Base-by-base conservation (phyloP, 2,329 filamentous ascomycete species). In the Paecilomyces variotii region DNA sequence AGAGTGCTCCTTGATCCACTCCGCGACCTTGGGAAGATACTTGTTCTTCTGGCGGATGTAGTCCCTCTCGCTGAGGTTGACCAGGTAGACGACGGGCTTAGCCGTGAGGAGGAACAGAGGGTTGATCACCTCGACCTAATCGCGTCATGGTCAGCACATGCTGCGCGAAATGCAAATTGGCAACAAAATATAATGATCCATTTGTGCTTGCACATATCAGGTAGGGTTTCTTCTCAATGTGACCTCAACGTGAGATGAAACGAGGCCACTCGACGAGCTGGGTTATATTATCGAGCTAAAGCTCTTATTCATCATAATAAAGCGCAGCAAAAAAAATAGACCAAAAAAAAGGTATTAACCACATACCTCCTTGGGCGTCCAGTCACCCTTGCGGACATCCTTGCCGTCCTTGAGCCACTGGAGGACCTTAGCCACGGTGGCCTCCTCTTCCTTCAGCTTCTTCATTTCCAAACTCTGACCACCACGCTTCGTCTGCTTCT, bases 41-140 rank as follows among this genome's bases (percentile, higher is more conserved):
- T 99, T 99, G 85, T 99, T 99, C 88, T 97, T 99, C 82, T 97
- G 94, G 71, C 94, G 89, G 72, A 97, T 87, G 76, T 92, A 99
- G 78, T 99, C 94, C 78, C 87, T 92, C 81, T 99, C 95, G 63
- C 91, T 96, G 62, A 99, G 80, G 80, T 99, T 99, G 80, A 97
- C 90, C 51, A 99, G 84, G 80, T 91, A 97, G 66, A 99, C 93
- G 59, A 97, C 92, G 2, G 94, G 93, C 81, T 99, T 99, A 65
- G 95, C 94, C 39, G 91, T 91, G 60, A 99, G 85, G 60, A 99
- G 87, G 80, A 96, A 89, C 27, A 99, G 85, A 69, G 92, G 90
- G 82, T 99, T 99, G 79, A 99, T 97, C 67, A 91, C 86, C 79
- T 99, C 94, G 75, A 99, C 87, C 94, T 99, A 67, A 63, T 63